Conservation (phyloP, 352 stramenopile species). For the Pythium sukuiense region DNA sequence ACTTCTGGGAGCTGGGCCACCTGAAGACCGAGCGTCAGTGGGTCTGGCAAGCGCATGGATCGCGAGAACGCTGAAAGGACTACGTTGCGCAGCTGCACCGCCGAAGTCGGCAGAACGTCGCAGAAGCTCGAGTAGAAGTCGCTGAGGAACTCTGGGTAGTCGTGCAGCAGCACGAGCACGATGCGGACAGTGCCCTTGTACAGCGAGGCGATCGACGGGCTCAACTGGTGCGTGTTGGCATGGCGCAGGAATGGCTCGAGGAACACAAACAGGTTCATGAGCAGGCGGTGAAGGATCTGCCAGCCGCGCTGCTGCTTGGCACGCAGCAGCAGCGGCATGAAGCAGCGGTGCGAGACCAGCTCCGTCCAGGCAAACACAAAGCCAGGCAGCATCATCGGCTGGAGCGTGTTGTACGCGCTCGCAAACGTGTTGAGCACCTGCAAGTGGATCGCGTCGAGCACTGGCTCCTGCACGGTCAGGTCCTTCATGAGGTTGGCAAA, state of each 20-base stretch:
- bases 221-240: constrained; percentile 82
- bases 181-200: constrained; percentile 99
- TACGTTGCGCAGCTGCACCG: constrained; percentile 98
- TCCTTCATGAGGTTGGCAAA: constrained; percentile 98
- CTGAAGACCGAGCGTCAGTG: constrained; percentile 97
- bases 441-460: constrained; percentile 93
- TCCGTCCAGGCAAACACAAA: constrained; percentile 99
- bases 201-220: constrained; percentile 91
- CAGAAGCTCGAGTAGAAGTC: constrained; percentile 99
- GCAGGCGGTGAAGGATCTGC: constrained; percentile 96
- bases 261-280: constrained; percentile 98
- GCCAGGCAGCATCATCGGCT: constrained; percentile 93
- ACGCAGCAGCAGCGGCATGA: constrained; percentile 96
- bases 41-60: constrained; percentile 96
- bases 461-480: constrained; percentile 93
- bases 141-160: constrained; percentile 98
- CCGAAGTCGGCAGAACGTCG: constrained; percentile 96
- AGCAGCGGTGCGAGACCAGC: constrained; percentile 97
- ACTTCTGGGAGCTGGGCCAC: constrained; percentile 97
- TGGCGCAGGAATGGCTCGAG: constrained; percentile 95
- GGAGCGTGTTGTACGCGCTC: constrained; percentile 95
- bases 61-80: constrained; percentile 97
- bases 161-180: constrained; percentile 97
- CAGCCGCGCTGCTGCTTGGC: constrained; percentile 95
- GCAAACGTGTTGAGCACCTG: constrained; percentile 97